Conservation (phyloP, 2,329 filamentous ascomycete species). For the Amesomyces nigricolor region DNA sequence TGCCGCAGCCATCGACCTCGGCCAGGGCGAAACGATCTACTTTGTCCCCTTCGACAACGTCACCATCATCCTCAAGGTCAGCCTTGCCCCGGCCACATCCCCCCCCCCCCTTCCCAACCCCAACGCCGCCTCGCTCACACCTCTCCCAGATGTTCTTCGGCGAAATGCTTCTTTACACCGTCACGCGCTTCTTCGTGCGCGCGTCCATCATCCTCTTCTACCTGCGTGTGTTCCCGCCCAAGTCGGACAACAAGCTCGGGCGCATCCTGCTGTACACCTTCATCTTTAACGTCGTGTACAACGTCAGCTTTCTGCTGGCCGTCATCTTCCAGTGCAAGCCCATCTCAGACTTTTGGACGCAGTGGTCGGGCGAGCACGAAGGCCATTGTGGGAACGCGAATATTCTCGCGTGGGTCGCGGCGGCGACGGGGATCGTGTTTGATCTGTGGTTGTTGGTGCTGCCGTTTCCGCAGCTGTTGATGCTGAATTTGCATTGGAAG, state of each 20-base stretch:
- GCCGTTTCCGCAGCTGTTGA: conserved; percentile 41
- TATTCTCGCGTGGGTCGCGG: conserved; percentile 45
- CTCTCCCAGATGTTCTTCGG: conserved; percentile 39
- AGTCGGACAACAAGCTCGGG: conserved; percentile 29
- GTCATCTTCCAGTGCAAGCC: conserved; percentile 48
- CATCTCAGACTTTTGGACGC: conserved; percentile 46
- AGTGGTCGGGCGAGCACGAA: conserved; percentile 43
- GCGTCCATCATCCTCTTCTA: conserved; percentile 51
- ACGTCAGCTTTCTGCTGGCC: conserved; percentile 38
- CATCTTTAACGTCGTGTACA: conserved; percentile 35
- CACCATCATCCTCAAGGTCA: conserved; percentile 34
- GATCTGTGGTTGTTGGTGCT: conserved; percentile 49
- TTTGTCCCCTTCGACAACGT: conserved; percentile 39
- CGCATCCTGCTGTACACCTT: conserved; percentile 40
- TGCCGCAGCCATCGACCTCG: conserved; percentile 28
- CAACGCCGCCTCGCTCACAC: neutral
- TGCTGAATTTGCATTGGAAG: conserved; percentile 40
- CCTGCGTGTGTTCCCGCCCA: conserved; percentile 46
- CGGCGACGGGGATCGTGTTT: conserved; percentile 46
- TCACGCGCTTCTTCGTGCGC: conserved; percentile 42
- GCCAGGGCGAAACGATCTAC: conserved; percentile 48
- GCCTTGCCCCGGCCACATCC: neutral
- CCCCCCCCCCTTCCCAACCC: neutral
- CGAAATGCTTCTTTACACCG: conserved; percentile 40
- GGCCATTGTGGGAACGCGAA: conserved; percentile 48